These are phyloP conservation scores for Fragaria iinumae DNA, from an alignment of 306 rosid species.

Conservation along the genomic window DNA sequence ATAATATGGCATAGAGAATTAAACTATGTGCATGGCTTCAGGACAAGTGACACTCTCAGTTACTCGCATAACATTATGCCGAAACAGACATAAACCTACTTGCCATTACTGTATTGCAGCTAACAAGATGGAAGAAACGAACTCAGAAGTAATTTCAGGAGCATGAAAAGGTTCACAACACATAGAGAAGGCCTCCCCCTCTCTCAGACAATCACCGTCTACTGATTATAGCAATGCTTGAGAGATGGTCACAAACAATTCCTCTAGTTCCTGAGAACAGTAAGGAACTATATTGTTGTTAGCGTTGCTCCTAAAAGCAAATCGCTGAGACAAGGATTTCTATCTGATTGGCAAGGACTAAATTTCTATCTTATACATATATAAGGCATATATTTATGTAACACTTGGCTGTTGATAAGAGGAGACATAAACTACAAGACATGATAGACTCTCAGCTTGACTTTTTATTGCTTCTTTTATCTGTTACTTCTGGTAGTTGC, in stretches of 20 bases:
- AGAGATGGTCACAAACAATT: constrained; percentile 79
- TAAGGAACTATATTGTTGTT: neutral
- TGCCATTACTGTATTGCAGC: neutral
- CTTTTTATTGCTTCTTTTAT: neutral
- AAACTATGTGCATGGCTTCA: neutral
- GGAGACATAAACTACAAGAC: neutral
- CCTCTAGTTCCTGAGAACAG: constrained; percentile 73
- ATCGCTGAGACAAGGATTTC: neutral
- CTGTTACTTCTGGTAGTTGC: neutral
- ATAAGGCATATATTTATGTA: too few relatives aligned
- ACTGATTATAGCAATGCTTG: constrained; percentile 89
- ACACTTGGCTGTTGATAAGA: neutral
- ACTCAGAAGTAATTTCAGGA: neutral
- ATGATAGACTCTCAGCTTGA: neutral
- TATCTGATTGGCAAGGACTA: neutral
- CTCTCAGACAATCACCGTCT: constrained; percentile 93
- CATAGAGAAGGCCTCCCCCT: constrained; percentile 92
- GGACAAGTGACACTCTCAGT: neutral
- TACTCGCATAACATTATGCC: neutral
- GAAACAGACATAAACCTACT: neutral
- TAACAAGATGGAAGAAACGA: neutral
- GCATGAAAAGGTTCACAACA: constrained; percentile 12
- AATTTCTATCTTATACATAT: too few relatives aligned
- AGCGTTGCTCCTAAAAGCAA: neutral
- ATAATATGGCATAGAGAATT: neutral